These are phyloP conservation scores for Phytophthora sp. DNA, from an alignment of 352 stramenopile genomes.

Conservation along the genomic window DNA sequence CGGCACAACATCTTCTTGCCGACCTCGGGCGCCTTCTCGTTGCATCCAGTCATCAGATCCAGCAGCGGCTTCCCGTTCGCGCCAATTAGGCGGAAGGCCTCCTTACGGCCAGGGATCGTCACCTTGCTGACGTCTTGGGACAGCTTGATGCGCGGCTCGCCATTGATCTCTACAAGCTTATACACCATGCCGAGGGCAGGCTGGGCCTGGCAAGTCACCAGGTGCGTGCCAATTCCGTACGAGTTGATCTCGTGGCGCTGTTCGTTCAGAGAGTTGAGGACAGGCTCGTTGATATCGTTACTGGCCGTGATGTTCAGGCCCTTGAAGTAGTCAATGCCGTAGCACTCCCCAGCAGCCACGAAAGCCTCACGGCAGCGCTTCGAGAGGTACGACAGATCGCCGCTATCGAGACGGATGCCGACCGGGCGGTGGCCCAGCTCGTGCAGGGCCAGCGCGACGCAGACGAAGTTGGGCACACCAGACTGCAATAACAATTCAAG, in stretches of 20 bases:
- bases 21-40: slow-evolving; percentile 80
- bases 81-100: slow-evolving; percentile 92
- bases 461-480: slow-evolving; percentile 97
- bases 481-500: slow-evolving; percentile 71
- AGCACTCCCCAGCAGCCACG: slow-evolving; percentile 53
- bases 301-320: slow-evolving; percentile 94
- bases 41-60: slow-evolving; percentile 90
- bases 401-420: slow-evolving; percentile 97
- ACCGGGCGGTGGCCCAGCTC: slow-evolving; percentile 91
- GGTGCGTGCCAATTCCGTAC: slow-evolving; percentile 95
- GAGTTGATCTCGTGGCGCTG: slow-evolving; percentile 95
- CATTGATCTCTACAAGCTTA: slow-evolving; percentile 99
- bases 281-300: slow-evolving; percentile 99
- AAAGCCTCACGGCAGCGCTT: slow-evolving; percentile 83
- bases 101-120: slow-evolving; percentile 91
- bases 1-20: slow-evolving; percentile 93
- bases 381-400: slow-evolving; percentile 98
- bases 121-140: slow-evolving; percentile 97
- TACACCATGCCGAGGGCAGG: slow-evolving; percentile 99
- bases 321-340: slow-evolving; percentile 82
- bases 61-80: slow-evolving; percentile 88
- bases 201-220: slow-evolving; percentile 98
- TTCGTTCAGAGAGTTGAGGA: slow-evolving; percentile 95
- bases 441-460: slow-evolving; percentile 94
- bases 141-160: slow-evolving; percentile 97